Evolutionary conservation across 225 moss, liverwort and hornwort genomes (phyloP).

Genomic region (Sphagnum contortum): DNA sequence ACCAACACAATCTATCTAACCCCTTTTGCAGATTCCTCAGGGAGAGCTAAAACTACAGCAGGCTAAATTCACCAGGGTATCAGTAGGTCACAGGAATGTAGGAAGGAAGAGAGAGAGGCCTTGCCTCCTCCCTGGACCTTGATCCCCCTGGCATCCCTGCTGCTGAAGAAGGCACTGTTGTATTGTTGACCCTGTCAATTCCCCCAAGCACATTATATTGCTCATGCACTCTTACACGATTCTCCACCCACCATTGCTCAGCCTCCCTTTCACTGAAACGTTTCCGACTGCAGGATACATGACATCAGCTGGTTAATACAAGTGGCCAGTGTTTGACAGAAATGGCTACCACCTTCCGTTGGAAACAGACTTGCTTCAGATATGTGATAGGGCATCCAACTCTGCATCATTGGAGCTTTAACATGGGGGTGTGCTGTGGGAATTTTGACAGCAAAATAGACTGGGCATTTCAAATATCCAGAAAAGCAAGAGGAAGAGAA

Average conservation of each 20-base stretch:
- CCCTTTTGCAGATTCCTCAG: too few species aligned
- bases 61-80: constrained; percentile 11
- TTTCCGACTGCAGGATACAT: constrained; percentile 72
- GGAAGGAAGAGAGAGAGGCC: constrained; percentile 12
- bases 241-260: constrained; percentile 99
- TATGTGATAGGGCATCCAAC: too few species aligned
- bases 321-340: too few species aligned
- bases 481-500: too few species aligned
- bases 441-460: too few species aligned
- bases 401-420: too few species aligned
- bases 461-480: too few species aligned
- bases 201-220: constrained; percentile 88
- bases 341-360: too few species aligned
- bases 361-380: too few species aligned
- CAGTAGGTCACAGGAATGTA: constrained; percentile 13
- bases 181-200: constrained; percentile 55
- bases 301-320: not conserved
- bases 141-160: constrained; percentile 18
- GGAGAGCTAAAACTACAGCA: too few species aligned
- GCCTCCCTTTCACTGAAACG: constrained; percentile 97
- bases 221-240: constrained; percentile 92
- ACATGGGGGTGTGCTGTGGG: too few species aligned
- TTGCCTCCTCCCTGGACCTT: constrained; percentile 40
- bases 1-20: too few species aligned
- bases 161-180: constrained; percentile 16